Conservation (phyloP, 208 protist species). For the Leishmania mexicana region DNA sequence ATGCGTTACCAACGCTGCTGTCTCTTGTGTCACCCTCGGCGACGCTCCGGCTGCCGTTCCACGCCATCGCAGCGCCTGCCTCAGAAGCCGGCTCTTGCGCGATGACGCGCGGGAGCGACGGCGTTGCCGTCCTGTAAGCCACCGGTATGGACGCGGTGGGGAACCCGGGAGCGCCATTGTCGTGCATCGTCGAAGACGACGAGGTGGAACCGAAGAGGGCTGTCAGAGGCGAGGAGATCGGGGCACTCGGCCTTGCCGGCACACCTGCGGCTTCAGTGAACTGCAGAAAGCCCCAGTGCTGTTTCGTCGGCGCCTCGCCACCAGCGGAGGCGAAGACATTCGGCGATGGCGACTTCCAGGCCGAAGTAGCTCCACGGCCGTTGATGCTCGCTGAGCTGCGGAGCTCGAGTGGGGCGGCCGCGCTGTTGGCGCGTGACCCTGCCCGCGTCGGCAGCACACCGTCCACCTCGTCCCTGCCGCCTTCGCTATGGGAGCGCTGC, state of each 20-base stretch:
- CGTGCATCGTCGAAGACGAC: background rate
- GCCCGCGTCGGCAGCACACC: background rate
- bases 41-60: background rate
- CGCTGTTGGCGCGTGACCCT: too few species aligned
- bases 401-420: too few species aligned
- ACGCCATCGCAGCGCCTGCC: background rate
- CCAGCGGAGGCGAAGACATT: background rate
- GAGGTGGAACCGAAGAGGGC: background rate
- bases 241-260: background rate
- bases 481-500: conserved; percentile 1
- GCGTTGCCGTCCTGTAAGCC: background rate
- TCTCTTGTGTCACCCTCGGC: background rate
- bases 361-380: background rate
- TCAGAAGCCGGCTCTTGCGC: background rate
- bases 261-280: background rate
- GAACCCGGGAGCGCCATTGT: background rate
- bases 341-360: background rate
- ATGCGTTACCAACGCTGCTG: background rate
- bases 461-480: background rate
- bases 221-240: background rate
- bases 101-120: conserved; percentile 1
- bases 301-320: background rate
- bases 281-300: background rate
- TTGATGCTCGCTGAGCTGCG: background rate
- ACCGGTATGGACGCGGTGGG: background rate